A percentile compares a stretch with the other conserved stretches of the same genome.
phyloP scores from a whole-genome alignment of 108 stramenopile species.

The Nitzschia sp. region DNA sequence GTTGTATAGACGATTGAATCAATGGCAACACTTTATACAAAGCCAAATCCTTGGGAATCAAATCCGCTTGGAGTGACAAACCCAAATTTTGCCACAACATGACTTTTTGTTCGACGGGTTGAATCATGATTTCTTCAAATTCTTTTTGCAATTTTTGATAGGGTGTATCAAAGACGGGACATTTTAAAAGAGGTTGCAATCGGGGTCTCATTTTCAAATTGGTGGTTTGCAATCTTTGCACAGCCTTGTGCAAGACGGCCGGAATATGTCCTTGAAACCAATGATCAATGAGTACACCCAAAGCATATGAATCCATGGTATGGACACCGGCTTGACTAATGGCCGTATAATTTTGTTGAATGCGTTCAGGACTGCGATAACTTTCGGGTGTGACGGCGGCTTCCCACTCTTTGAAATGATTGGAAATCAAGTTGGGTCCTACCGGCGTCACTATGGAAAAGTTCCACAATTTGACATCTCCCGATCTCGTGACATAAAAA shows the following conservation, averaged over 20 bases:
- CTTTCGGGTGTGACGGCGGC: slow-evolving; percentile 50
- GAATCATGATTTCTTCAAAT: slow-evolving; percentile 68
- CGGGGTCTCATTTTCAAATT: slow-evolving; percentile 71
- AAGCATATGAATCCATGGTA: slow-evolving; percentile 73
- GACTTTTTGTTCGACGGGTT: slow-evolving; percentile 79
- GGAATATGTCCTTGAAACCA: slow-evolving; percentile 69
- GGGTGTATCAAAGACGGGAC: slow-evolving; percentile 83
- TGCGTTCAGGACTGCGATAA: slow-evolving; percentile 83
- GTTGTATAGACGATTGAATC: slow-evolving; percentile 50
- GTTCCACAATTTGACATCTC: slow-evolving; percentile 87
- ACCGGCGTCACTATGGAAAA: slow-evolving; percentile 71
- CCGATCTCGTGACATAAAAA: slow-evolving; percentile 78
- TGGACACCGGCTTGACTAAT: slow-evolving; percentile 62
- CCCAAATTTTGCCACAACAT: slow-evolving; percentile 72
- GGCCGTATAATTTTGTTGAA: slow-evolving; percentile 59
- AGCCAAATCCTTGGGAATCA: slow-evolving; percentile 56
- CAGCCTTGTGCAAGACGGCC: slow-evolving; percentile 69
- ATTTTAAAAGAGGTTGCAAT: slow-evolving; percentile 73
- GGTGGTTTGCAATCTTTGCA: slow-evolving; percentile 68
- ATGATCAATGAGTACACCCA: slow-evolving; percentile 78
- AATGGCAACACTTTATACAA: slow-evolving; percentile 77
- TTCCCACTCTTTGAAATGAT: slow-evolving; percentile 73
- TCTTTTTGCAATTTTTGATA: slow-evolving; percentile 65
- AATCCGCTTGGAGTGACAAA: slow-evolving; percentile 32
- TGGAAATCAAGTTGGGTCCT: slow-evolving; percentile 52